Base-by-base conservation (phyloP, 164 flowering plant species). In the Nelumbo lutea region DNA sequence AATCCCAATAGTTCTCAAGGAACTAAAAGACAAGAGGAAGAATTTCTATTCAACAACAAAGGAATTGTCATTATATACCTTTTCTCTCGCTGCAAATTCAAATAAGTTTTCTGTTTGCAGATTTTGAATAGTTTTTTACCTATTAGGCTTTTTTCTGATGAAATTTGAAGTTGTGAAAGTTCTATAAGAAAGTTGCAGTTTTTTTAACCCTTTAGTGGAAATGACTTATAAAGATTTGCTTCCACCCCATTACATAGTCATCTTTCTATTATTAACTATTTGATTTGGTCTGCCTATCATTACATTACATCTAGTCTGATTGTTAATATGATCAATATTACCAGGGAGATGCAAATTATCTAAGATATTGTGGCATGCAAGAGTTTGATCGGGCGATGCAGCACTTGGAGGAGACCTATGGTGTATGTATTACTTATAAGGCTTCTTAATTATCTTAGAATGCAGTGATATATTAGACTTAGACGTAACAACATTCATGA, bases 351-450 rank as follows among this genome's bases (percentile, higher is more conserved):
- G 97, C 98, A 59, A 83, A 86, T 5, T 92, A 81, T 81, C 81
- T 96, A 46, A 87, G 98, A 69, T 96, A 92, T 70, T 81, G 59
- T 63, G 98, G 98, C 61, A n/a, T 96, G 91, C 96, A 93, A 88
- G 92, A 96, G 76, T 96, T 96, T 82, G 99, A 96, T 77, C 87
- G 45, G 70, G 99, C 96, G 38, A 96, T 96, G 97, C 99, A 96
- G 66, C 97, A 89, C 82, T 80, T 90, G 65, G 99, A 96, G 80
- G 96, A 84, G 76, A 70, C 67, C 3, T 88, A 87, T 79, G 78
- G 82, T 69, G 99, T 93, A 88, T 73, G 97, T 83, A 56, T 61
- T 62, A 9, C 47, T 62, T 2, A n/a, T 11, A 8, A 53, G 41
- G 6, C 51, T 6, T 47, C 46, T 65, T 42, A 6, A 41, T 43